phyloP scores from a whole-genome alignment of 495 filamentous ascomycete species.

The Hypoxylon subgilvum region DNA sequence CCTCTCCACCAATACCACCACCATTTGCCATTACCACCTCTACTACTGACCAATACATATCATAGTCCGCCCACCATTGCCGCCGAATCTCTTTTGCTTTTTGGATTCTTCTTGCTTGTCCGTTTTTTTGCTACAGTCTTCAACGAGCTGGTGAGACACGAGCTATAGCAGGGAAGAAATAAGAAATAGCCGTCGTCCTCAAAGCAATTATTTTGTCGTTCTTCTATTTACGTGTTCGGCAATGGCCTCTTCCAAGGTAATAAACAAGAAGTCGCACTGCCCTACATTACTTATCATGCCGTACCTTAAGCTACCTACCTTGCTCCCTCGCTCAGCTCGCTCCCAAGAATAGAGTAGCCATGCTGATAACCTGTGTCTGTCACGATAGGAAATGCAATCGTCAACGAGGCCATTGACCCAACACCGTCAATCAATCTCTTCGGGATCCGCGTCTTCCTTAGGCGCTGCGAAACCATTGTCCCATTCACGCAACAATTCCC shows the following conservation, averaged over 20 bases:
- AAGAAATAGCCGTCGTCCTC: not conserved
- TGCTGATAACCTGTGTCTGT: constrained; percentile 49
- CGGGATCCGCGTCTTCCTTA: constrained; percentile 47
- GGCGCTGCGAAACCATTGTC: constrained; percentile 54
- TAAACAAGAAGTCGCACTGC: constrained; percentile 15
- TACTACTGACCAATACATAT: constrained; percentile 31
- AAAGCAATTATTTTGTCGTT: constrained; percentile 41
- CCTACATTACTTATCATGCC: constrained; percentile 19
- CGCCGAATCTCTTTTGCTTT: constrained; percentile 40
- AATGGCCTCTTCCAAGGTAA: constrained; percentile 64
- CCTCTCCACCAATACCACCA: constrained; percentile 27
- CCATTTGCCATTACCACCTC: not conserved
- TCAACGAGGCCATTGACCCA: constrained; percentile 55
- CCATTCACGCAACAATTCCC: constrained; percentile 77
- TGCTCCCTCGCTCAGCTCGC: constrained; percentile 42
- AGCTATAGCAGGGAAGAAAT: constrained; percentile 19
- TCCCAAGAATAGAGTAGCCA: constrained; percentile 27
- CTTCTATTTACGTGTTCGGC: constrained; percentile 44
- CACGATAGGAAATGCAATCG: constrained; percentile 55
- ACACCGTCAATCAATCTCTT: constrained; percentile 56
- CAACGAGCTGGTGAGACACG: constrained; percentile 29
- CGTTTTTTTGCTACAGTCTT: constrained; percentile 30
- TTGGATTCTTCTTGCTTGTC: constrained; percentile 36
- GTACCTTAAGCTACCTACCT: too few relatives aligned
- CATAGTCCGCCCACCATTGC: constrained; percentile 37